phyloP scores from a whole-genome alignment of 2,329 filamentous ascomycete genomes.

The Talaromyces sp. region DNA sequence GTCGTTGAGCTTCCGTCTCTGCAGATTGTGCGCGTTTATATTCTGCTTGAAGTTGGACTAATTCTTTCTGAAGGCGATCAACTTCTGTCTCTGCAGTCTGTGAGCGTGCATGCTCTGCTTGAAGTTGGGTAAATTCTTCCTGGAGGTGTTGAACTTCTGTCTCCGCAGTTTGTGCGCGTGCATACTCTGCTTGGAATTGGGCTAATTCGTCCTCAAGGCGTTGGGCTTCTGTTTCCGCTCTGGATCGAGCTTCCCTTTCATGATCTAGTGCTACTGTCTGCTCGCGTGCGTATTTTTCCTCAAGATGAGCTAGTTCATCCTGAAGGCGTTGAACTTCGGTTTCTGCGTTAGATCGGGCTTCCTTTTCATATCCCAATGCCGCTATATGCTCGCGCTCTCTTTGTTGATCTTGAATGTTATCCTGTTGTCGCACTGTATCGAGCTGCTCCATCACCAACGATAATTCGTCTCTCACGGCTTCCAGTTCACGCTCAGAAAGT shows the following conservation, averaged over 20 bases:
- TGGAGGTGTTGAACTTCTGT: conserved; percentile 35
- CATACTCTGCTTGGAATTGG: conserved; percentile 60
- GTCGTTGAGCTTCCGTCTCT: conserved; percentile 24
- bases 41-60: conserved; percentile 55
- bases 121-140: conserved; percentile 49
- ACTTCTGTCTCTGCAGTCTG: conserved; percentile 49
- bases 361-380: conserved; percentile 26
- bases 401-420: conserved; percentile 30
- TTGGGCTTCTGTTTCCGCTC: conserved; percentile 24
- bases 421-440: conserved; percentile 36
- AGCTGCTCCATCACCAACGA: conserved; percentile 41
- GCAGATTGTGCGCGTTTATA: conserved; percentile 61
- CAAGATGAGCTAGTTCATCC: conserved; percentile 50
- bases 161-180: conserved; percentile 56
- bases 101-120: conserved; percentile 59
- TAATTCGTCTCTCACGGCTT: conserved; percentile 38
- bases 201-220: no score
- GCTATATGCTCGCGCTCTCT: conserved; percentile 27
- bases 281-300: conserved; percentile 60
- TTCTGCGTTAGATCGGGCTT: conserved; percentile 27
- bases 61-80: conserved; percentile 44
- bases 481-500: conserved; percentile 43
- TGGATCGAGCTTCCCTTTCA: conserved; percentile 13
- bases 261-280: conserved; percentile 26
- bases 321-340: conserved; percentile 33